Evolutionary conservation across 2,329 filamentous ascomycete species (phyloP), one percentile per base, ranked within the genome.

Genomic region (Thelonectria olida): DNA sequence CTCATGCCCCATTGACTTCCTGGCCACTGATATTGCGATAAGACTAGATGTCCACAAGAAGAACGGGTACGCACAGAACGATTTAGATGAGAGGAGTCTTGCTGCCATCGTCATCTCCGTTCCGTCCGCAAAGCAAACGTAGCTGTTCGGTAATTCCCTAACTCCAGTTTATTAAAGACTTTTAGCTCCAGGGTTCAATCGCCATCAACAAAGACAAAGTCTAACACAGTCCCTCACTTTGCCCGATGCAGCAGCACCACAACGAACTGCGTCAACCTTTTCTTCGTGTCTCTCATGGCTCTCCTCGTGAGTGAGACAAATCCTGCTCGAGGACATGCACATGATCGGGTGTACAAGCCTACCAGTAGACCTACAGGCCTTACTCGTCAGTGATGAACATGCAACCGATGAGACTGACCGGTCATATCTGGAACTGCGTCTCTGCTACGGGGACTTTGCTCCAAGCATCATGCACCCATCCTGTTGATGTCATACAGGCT

Each of bases 61-160:
- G n/a, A 22, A 19, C 36, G 15, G 34, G 19, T 31, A 25, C 39
- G 25, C 22, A 13, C 44, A 45, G 48, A 34, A 23, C 36, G 49
- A 38, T 53, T 34, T 34, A 31, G 55, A 51, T 31, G 39, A 20
- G 53, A 28, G 39, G 39, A 49, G 20, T 39, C 47, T 28, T 39
- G 28, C 20, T 41, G 28, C 31, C 39, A 27, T 36, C 20, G 20
- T 39, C 52, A 28, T 55, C 52, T 55, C 54, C 54, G 45, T 25
- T 50, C 45, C 54, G 36, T 44, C 42, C 38, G 38, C 38, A 42
- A 19, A 39, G 38, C 50, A 39, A 44, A 39, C 34, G 49, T 15
- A 48, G 54, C 54, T 44, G 49, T 49, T 34, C 31, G 54, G 49
- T 56, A 42, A 56, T 36, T 36, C 49, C 54, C 45, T 45, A 36